Evolutionary conservation across 31 red algal species (phyloP), one percentile per base, ranked within the genome.

Genomic region (Porphyra umbilicalis): DNA sequence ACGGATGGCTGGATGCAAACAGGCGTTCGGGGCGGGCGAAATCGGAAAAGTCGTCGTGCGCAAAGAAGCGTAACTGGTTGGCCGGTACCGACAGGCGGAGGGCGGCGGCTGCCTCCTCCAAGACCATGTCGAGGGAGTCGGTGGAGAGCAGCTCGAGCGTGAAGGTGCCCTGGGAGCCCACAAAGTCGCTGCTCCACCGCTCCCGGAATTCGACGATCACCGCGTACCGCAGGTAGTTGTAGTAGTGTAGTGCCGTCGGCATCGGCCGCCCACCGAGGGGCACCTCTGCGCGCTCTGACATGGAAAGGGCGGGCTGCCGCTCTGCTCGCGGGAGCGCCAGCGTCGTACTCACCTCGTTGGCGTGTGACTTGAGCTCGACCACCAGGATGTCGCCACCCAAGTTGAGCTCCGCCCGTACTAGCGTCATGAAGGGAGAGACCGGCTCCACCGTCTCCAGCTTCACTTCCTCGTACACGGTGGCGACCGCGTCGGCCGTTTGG

Each of bases 141-240:
- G 79, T 91, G 32, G 85, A 38, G 30, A 91, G 76, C 38, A 97
- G 76, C 85, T 97, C 91, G 81, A 94, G 90, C 77, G 88, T 84
- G 6, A 94, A 88, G 36, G 88, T 83, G 42, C 38, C 57, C 0
- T 36, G 31, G 40, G 30, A 32, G 36, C 67, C 57, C 25, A 42
- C 84, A 36, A 86, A 76, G 35, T 68, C 36, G 18, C 82, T 80
- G 34, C 80, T 79, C 38, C 38, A 80, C 85, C 84, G 84, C 35
- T 94, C 85, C 80, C 85, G 89, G 38, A 97, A 93, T 77, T 97
- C 89, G 36, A 97, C 90, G 40, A 90, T 91, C 33, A 97, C 78
- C 39, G 90, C 76, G 38, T 87, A 85, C n/a, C 82, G 82, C 44
- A 97, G 77, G 88, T 92, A 97, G 6, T 91, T 80, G 44, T 86